Percentiles rank a stretch among this genome's conserved stretches.
Evolutionary conservation across 495 filamentous ascomycete species (phyloP).

Genomic region (Penicillium tannophilum): DNA sequence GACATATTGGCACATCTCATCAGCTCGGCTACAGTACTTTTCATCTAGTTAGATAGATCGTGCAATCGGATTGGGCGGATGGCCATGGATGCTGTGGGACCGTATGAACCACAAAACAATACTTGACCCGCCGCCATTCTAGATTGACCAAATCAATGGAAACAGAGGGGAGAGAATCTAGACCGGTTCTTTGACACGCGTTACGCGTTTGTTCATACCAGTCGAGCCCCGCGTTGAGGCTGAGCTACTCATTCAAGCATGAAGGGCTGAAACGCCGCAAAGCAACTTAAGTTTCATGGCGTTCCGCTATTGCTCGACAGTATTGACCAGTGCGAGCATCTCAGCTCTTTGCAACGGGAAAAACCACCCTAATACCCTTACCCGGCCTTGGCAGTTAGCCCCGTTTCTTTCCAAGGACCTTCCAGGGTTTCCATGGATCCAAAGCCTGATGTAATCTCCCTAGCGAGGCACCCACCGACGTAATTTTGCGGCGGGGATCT

Average conservation of each 20-base stretch:
- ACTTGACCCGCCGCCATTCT: background rate
- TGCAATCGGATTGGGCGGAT: slow-evolving; percentile 4
- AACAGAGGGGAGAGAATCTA: background rate
- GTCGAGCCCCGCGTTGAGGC: background rate
- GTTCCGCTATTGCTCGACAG: background rate
- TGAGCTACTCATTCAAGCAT: background rate
- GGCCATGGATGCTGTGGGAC: background rate
- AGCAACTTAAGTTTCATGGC: background rate
- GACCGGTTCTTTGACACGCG: background rate
- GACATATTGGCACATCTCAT: background rate
- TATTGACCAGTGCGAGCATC: background rate
- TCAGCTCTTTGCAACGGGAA: background rate
- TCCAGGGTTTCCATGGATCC: slow-evolving; percentile 19
- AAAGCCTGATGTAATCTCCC: slow-evolving; percentile 7
- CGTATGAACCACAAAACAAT: background rate
- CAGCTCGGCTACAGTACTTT: slow-evolving; percentile 2
- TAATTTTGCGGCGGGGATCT: slow-evolving; percentile 5
- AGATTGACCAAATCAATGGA: background rate
- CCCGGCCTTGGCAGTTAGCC: slow-evolving; percentile 12
- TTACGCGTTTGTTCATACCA: background rate
- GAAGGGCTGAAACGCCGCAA: background rate
- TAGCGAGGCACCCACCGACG: background rate
- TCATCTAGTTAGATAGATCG: background rate
- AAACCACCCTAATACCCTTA: background rate
- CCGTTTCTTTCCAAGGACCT: slow-evolving; percentile 17